Base-by-base conservation (phyloP, 2,329 filamentous ascomycete genomes). In the Aspergillus quadricinctus region DNA sequence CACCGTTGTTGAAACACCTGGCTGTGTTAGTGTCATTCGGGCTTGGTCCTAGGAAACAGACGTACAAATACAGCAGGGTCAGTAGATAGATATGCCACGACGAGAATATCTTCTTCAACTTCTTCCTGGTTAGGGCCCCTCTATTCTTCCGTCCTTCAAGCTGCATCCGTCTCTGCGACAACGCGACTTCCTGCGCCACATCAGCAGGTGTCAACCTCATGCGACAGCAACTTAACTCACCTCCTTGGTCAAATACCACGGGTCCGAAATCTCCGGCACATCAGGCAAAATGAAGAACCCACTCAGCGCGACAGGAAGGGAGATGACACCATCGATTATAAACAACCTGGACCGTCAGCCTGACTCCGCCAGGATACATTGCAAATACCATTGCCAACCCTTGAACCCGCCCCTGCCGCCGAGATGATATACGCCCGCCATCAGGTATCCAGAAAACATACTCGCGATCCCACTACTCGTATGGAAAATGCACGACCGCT, bases 21-120 rank as follows among this genome's bases (percentile, higher is more conserved):
- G 27, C 31, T 3, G 17, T n/a, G 10, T 2, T 10, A 58, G 10
- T 57, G 53, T 51, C 21, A 48, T 41, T 31, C 28, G 1, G 4
- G 1, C 17, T 19, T 14, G 4, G n/a, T 17, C n/a, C n/a, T n/a
- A n/a, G 4, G 2, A 3, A 11, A 11, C 21, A 21, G 1, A 1
- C 5, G 11, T 7, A 79, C 65, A 88, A 77, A 66, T 88, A 88
- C 1, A 87, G 69, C 0, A 82, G 54, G 0, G 78, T 79, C 3
- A 89, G 72, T 0, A 80, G 61, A 54, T 85, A 88, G 1, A 88
- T 82, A 59, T 86, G 85, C 86, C 86, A 88, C 5, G 81, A 82
- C 0, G 77, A 76, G 55, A 88, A 81, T 19, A 88, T 87, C 62
- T 80, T 82, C 68, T 77, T 78, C 41, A 88, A 64, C 69, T 85